Evolutionary conservation across 73 alveolate species (phyloP), one percentile per base, ranked within the genome.

Genomic region (Paramecium biaurelia): DNA sequence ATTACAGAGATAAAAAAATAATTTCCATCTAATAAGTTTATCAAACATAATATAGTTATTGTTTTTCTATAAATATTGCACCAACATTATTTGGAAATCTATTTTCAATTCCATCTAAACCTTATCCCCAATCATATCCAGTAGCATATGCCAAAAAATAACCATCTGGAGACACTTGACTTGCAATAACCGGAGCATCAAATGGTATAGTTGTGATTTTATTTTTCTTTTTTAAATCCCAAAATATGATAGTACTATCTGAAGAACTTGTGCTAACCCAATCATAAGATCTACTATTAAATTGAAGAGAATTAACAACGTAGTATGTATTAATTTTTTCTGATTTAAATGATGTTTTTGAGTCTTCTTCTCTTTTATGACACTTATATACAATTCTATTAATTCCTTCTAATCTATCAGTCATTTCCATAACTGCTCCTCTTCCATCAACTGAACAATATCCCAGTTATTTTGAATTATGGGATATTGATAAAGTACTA

Each of bases 401-500:
- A 0, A 15, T 15, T 35, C 37, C 32, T 15, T 72, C 63, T n/a
- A 34, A 38, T 34, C 59, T 34, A 28, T 72, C 56, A 2, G 35
- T 32, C 21, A 72, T 15, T 34, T 72, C 37, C 35, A 43, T 30
- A 7, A 85, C 70, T 5, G 57, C 41, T 26, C 41, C 86, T 85
- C 92, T 85, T 30, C 92, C 92, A 28, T 85, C 92, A 30, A 85
- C 58, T 57, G 92, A 85, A 1, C 92, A 49, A 85, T 57, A 70
- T 34, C 92, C 92, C 38, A 85, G 15, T 23, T 28, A 38, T 41
- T 85, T 85, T 26, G 86, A 56, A 30, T 85, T 32, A 35, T 23
- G 43, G 12, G 92, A 37, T 4, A 58, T 32, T 14, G 43, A n/a
- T 12, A 58, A 57, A 14, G 86, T 32, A 4, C 57, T 28, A n/a